Evolutionary conservation across 1,284 basidiomycete genomes (phyloP).

Genomic region (Ustilago trichophora): DNA sequence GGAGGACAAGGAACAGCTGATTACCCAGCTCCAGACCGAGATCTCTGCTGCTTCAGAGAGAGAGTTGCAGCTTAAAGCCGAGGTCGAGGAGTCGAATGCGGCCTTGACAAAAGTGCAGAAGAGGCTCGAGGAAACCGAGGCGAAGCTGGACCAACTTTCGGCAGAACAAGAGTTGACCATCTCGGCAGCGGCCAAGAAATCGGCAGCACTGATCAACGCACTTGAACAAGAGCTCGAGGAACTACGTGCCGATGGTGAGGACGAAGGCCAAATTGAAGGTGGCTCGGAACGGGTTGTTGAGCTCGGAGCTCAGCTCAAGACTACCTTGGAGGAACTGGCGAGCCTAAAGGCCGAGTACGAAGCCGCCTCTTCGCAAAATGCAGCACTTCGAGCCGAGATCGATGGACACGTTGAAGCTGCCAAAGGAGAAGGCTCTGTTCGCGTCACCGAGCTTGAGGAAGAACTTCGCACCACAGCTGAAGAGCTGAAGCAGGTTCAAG

Average conservation of each 20-base stretch:
- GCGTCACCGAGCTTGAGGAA: background rate
- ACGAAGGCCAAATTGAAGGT: background rate
- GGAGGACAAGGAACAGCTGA: background rate
- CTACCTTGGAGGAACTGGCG: background rate
- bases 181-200: conserved; percentile 20
- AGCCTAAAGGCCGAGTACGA: no score
- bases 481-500: background rate
- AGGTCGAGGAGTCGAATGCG: background rate
- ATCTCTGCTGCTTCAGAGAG: conserved; percentile 1
- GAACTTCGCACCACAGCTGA: background rate
- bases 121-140: conserved; percentile 10
- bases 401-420: background rate
- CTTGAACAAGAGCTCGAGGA: conserved; percentile 9
- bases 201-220: conserved; percentile 11
- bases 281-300: background rate
- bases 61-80: background rate
- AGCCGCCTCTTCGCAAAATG: background rate
- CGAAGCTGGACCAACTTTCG: conserved; percentile 15
- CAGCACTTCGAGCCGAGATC: background rate
- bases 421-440: background rate
- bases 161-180: conserved; percentile 26
- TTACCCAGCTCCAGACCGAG: background rate
- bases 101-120: background rate
- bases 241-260: no score
- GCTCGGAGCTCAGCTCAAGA: background rate